Evolutionary conservation across 1,284 basidiomycete species (phyloP).

Genomic region (Malassezia pachydermatis): DNA sequence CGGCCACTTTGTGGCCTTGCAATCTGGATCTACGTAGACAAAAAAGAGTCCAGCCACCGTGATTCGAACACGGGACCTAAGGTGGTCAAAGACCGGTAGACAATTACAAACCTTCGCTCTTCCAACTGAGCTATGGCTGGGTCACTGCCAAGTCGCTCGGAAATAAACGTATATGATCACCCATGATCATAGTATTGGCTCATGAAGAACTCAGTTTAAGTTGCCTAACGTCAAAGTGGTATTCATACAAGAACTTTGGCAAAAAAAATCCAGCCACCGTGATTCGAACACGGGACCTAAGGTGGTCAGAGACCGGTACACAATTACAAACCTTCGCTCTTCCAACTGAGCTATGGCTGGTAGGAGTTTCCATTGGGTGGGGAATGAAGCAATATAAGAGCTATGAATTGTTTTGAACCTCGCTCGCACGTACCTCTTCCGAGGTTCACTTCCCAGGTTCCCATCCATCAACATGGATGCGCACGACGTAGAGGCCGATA

Average conservation of each 20-base stretch:
- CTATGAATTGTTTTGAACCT: too few relatives aligned
- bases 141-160: neutral
- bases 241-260: neutral
- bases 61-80: constrained; percentile 25
- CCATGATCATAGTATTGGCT: neutral
- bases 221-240: neutral
- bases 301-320: constrained; percentile 14
- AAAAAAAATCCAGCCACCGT: constrained; percentile 21
- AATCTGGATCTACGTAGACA: neutral
- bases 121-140: constrained; percentile 23
- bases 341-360: constrained; percentile 23
- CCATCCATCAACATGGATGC: too few relatives aligned
- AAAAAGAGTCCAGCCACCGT: constrained; percentile 20
- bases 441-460: too few relatives aligned
- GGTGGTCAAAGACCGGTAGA: constrained; percentile 14
- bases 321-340: constrained; percentile 25
- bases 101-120: constrained; percentile 25
- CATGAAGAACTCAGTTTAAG: neutral
- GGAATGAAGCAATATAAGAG: too few relatives aligned
- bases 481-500: too few relatives aligned
- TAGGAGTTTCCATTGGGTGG: too few relatives aligned
- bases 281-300: constrained; percentile 25
- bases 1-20: neutral
- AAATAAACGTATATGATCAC: neutral
- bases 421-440: too few relatives aligned